These are phyloP conservation scores for Inga laurina DNA, from an alignment of 306 rosid species.

Conservation along the genomic window DNA sequence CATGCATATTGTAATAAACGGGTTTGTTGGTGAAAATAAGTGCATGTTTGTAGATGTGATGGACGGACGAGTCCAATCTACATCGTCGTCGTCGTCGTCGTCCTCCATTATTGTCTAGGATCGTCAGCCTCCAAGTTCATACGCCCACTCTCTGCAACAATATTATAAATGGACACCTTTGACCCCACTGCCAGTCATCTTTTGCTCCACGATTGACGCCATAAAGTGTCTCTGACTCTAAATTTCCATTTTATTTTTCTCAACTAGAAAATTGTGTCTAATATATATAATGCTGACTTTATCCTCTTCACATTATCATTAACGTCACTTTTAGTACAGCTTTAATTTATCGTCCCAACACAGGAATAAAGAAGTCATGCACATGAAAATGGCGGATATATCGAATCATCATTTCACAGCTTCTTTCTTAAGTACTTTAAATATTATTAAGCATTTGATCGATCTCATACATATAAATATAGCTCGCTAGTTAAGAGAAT, in stretches of 20 bases:
- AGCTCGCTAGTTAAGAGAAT: too few relatives aligned
- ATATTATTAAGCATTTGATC: background rate
- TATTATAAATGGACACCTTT: background rate
- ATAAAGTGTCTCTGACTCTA: background rate
- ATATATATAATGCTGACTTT: background rate
- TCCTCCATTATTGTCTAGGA: background rate
- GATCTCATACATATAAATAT: background rate
- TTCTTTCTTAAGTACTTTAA: background rate
- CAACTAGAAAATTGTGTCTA: background rate
- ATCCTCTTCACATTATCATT: background rate
- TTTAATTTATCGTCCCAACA: background rate
- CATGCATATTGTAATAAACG: background rate
- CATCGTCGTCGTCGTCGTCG: background rate
- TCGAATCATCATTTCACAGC: background rate
- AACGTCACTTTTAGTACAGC: background rate
- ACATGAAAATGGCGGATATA: background rate
- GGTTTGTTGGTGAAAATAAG: background rate
- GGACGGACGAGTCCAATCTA: background rate
- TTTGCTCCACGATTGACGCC: conserved; percentile 39
- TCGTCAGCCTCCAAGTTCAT: background rate
- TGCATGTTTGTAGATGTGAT: conserved; percentile 21
- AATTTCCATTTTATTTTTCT: background rate
- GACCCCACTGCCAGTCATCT: background rate
- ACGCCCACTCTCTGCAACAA: background rate
- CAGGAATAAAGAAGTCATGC: background rate